Evolutionary conservation across 768 basidiomycete species (phyloP).

Genomic region (Mycena floridula): DNA sequence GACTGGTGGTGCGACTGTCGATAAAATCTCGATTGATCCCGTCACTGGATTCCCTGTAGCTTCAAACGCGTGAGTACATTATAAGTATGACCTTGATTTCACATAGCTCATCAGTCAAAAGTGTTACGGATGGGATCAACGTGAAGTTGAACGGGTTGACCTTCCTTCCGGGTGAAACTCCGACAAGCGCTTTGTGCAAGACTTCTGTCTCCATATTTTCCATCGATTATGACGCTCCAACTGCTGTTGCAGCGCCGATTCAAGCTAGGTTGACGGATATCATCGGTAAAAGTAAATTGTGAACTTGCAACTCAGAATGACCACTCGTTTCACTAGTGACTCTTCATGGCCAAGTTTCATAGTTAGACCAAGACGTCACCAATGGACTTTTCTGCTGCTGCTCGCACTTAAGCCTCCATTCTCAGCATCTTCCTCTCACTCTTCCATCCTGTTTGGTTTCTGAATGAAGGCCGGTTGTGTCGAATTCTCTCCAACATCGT

Average conservation of each 20-base stretch:
- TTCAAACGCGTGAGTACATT: slow-evolving; percentile 14
- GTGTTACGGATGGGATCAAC: slow-evolving; percentile 18
- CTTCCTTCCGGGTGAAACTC: slow-evolving; percentile 22
- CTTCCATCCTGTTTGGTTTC: too few species aligned
- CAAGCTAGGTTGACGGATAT: slow-evolving; percentile 13
- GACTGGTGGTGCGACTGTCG: slow-evolving; percentile 19
- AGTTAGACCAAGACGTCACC: too few species aligned
- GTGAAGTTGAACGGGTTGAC: slow-evolving; percentile 15
- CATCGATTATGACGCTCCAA: slow-evolving; percentile 24
- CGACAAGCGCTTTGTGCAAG: slow-evolving; percentile 16
- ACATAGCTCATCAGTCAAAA: not conserved
- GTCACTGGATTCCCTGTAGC: slow-evolving; percentile 18
- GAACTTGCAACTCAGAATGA: too few species aligned
- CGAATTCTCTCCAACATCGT: too few species aligned
- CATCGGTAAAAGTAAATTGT: slow-evolving; percentile 6
- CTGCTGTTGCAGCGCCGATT: slow-evolving; percentile 14
- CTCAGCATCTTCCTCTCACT: too few species aligned
- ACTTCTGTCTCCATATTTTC: slow-evolving; percentile 22
- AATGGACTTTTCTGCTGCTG: too few species aligned
- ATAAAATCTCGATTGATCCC: slow-evolving; percentile 16
- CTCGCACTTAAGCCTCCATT: too few species aligned
- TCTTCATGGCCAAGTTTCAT: too few species aligned
- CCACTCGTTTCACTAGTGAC: too few species aligned
- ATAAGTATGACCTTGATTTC: not conserved
- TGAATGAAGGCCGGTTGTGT: too few species aligned